Percentiles rank a stretch among this genome's conserved stretches.
Evolutionary conservation across 257 asterid genomes (phyloP).

Genomic region (Solanum dulcamara): DNA sequence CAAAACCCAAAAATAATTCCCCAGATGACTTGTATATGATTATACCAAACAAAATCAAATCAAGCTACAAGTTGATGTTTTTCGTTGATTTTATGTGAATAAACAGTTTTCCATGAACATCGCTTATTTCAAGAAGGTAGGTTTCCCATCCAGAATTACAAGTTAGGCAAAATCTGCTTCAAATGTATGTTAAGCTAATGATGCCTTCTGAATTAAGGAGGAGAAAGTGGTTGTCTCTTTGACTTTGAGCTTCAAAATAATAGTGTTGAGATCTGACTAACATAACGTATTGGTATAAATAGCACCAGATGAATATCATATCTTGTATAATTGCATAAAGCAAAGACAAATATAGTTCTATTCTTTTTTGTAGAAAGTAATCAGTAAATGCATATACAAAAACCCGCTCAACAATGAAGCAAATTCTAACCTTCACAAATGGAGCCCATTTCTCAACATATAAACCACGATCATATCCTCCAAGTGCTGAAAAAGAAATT

Average conservation of each 20-base stretch:
- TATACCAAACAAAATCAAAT: neutral
- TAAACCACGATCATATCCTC: slow-evolving; percentile 78
- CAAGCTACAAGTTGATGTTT: neutral
- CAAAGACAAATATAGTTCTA: neutral
- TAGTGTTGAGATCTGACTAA: neutral
- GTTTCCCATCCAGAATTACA: neutral
- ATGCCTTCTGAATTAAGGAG: neutral
- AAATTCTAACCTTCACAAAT: slow-evolving; percentile 69
- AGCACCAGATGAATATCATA: neutral
- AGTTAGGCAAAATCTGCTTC: neutral
- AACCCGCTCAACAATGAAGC: neutral
- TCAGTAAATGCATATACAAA: neutral
- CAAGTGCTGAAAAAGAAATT: slow-evolving; percentile 56
- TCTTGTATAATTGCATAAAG: neutral
- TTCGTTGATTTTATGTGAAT: neutral
- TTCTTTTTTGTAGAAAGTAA: neutral
- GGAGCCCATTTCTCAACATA: slow-evolving; percentile 94
- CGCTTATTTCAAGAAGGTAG: neutral
- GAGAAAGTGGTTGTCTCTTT: neutral
- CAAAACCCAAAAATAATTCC: neutral
- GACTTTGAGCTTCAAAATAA: neutral
- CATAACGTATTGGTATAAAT: neutral
- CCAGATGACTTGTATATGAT: neutral
- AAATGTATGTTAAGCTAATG: neutral
- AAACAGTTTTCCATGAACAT: neutral